A percentile compares a stretch with the other conserved stretches of the same genome.
Evolutionary conservation across 164 flowering plant genomes (phyloP).

Genomic region (Hamamelis virginiana): DNA sequence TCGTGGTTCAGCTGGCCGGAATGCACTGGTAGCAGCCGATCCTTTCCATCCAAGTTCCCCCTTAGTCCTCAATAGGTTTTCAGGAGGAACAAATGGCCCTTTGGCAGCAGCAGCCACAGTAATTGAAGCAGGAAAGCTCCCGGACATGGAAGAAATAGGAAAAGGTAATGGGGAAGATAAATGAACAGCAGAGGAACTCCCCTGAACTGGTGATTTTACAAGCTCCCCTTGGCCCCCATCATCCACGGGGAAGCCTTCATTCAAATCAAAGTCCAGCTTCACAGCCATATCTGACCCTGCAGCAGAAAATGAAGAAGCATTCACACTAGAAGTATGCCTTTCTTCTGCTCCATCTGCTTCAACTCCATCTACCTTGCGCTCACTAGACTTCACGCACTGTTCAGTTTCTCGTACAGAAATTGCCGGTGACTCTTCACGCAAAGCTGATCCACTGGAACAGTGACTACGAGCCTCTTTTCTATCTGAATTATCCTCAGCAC

Average conservation of each 20-base stretch:
- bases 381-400: conserved; percentile 14
- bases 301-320: conserved; percentile 30
- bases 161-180: conserved; percentile 37
- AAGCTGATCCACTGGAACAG: conserved; percentile 17
- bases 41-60: conserved; percentile 93
- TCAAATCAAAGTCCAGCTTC: conserved; percentile 80
- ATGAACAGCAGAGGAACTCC: conserved; percentile 29
- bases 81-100: conserved; percentile 80
- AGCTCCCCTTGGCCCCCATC: conserved; percentile 56
- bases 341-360: conserved; percentile 42
- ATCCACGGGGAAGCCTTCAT: conserved; percentile 72
- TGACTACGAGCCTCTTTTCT: conserved; percentile 25
- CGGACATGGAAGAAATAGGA: conserved; percentile 41
- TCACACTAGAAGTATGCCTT: conserved; percentile 32
- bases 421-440: conserved; percentile 14
- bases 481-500: conserved; percentile 26
- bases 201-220: conserved; percentile 18
- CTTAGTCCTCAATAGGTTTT: conserved; percentile 49
- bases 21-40: conserved; percentile 97
- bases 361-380: conserved; percentile 14
- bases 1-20: conserved; percentile 94
- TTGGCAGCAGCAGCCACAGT: conserved; percentile 91
- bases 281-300: conserved; percentile 38
- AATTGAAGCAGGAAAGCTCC: conserved; percentile 52
- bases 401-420: conserved; percentile 24